Evolutionary conservation across 2,329 filamentous ascomycete genomes (phyloP).

Genomic region (Verticillium albo-atrum): DNA sequence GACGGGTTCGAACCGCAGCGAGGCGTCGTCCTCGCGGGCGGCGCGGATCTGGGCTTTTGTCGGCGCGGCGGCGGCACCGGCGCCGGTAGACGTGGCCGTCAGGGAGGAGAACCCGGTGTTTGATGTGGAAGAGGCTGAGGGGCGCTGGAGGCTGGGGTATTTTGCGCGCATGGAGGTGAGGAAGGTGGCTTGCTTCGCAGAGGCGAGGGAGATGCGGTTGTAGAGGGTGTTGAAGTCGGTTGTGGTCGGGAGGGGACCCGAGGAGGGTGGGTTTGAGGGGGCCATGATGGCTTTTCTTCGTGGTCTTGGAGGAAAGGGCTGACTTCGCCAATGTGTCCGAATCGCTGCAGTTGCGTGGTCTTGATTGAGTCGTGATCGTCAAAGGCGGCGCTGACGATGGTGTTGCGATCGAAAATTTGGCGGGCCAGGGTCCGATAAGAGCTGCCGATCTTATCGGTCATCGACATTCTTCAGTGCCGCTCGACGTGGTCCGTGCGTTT

Average conservation of each 20-base stretch:
- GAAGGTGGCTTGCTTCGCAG: slow-evolving; percentile 28
- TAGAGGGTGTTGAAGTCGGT: slow-evolving; percentile 31
- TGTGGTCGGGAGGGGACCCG: slow-evolving; percentile 23
- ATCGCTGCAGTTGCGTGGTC: neutral
- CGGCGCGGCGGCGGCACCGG: neutral
- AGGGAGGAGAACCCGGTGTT: slow-evolving; percentile 13
- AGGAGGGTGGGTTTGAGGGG: neutral
- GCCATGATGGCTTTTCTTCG: neutral
- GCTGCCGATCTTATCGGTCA: neutral
- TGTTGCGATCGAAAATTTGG: neutral
- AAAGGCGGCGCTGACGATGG: neutral
- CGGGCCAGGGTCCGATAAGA: neutral
- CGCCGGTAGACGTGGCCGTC: neutral
- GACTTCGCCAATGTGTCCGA: neutral
- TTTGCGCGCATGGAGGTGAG: slow-evolving; percentile 19
- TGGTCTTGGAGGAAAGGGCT: neutral
- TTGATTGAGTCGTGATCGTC: neutral
- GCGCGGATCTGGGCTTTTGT: neutral
- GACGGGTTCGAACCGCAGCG: slow-evolving; percentile 13
- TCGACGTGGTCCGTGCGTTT: neutral
- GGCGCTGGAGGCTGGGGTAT: slow-evolving; percentile 7
- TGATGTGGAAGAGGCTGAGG: slow-evolving; percentile 6
- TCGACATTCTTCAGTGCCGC: neutral
- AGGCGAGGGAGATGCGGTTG: slow-evolving; percentile 37
- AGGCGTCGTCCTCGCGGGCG: slow-evolving; percentile 6